Base-by-base conservation (phyloP, 2,329 filamentous ascomycete species). In the Neoarthrinium moseri region DNA sequence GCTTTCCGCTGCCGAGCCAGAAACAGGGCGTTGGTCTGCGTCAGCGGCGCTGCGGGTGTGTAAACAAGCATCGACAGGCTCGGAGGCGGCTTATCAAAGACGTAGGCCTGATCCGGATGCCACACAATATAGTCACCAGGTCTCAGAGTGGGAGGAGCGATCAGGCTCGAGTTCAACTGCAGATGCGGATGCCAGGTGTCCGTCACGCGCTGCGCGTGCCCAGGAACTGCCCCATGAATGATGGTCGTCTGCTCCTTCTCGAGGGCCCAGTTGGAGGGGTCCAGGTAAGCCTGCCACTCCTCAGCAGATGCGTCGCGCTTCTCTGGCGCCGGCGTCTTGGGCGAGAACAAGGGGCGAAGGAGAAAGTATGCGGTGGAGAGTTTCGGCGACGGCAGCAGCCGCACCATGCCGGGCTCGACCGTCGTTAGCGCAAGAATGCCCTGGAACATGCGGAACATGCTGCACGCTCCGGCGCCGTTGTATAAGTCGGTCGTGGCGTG, bases 361-460 rank as follows among this genome's bases (percentile, higher is more conserved):
- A 75, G 61, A 53, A 75, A 71, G 56, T 75, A 75, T 6, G 69
- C 71, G 1, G 71, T 72, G 4, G 68, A 69, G 10, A 75, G 67
- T 53, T 75, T 74, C 26, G 73, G 71, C 40, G 69, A 73, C 11
- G 73, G 73, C 18, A 74, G 63, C 40, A 75, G 64, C 5, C 71
- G 68, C 51, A 72, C 70, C 61, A 73, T 72, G 43, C 70, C 72
- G 4, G 71, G 70, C 51, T 72, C 67, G 46, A 79, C 74, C 12
- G 71, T 71, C 11, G 74, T 78, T 34, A 80, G 67, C 4, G 77
- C 77, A 5, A 81, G 63, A 38, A 80, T 72, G 43, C 77, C 78
- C 57, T 80, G 77, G 61, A 79, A 81, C 71, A 81, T 77, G 56
- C 77, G 75, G 60, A 80, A 78, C 61, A 80, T 78, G 51, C 73